Conservation (phyloP, 257 asterid genomes). For the Knoxia roxburghii region DNA sequence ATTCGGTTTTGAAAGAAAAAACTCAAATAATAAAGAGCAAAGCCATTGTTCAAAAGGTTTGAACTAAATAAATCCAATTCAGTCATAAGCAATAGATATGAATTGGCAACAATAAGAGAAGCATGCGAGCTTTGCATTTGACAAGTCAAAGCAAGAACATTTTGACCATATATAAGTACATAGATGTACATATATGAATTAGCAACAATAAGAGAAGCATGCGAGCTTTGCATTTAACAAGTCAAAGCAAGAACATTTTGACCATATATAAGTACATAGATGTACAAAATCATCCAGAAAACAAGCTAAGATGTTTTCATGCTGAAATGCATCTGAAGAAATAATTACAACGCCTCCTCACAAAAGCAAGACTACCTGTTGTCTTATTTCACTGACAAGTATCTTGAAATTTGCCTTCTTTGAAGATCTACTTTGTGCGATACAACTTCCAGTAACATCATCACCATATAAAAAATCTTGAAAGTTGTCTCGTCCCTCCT, state of each 20-base stretch:
- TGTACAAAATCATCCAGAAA: not conserved
- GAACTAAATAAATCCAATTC: not conserved
- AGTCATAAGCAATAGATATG: not conserved
- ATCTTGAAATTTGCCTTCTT: conserved; percentile 48
- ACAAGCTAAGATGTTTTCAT: not conserved
- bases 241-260: not conserved
- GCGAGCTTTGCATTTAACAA: not conserved
- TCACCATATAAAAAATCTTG: conserved; percentile 29
- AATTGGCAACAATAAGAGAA: not conserved
- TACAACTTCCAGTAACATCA: conserved; percentile 13
- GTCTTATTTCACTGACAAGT: conserved; percentile 57
- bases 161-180: not conserved
- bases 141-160: not conserved
- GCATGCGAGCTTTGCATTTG: not conserved
- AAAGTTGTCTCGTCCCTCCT: conserved; percentile 36
- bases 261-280: not conserved
- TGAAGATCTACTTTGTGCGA: conserved; percentile 22
- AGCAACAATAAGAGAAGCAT: not conserved
- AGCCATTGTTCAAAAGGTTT: not conserved
- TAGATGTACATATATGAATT: not conserved
- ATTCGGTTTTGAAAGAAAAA: not conserved
- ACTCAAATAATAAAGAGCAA: not conserved
- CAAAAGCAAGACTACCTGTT: conserved; percentile 35
- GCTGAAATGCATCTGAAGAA: not conserved
- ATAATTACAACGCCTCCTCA: not conserved